Evolutionary conservation across 345 rosid species (phyloP), one percentile per base, ranked within the genome.

Genomic region (Hibiscus mutabilis): DNA sequence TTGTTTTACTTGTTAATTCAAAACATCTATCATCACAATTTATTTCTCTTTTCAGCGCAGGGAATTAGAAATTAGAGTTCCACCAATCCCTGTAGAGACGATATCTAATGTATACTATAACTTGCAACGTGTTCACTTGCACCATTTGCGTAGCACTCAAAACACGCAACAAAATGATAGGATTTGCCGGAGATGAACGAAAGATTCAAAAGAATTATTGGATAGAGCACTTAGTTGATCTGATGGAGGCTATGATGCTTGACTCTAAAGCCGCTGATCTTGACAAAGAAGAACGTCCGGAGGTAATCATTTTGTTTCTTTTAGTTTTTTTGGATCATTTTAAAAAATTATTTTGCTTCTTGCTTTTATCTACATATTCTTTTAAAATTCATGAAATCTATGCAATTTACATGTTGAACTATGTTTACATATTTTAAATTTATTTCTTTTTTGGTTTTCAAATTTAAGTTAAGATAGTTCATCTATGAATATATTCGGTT

Each of bases 281-380:
- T 66, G 98, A 94, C 87, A 94, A 86, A 70, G 97, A 94, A 80
- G 98, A 91, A 78, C 95, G 98, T 1, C 97, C 98, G 52, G 98
- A 94, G 21, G 59, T 55, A 55, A 49, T 49, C 6, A 4, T 16
- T 49, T 16, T 2, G 0, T n/a, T 51, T n/a, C 56, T 51, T 51
- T n/a, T 7, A 4, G 16, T 16, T n/a, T 18, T 51, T 5, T 51
- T 51, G 16, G 18, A 3, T 15, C 53, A 49, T 14, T 15, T 49
- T 49, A 3, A 3, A 33, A 33, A 33, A 33, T 33, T 33, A 3
- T 3, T 33, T 33, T 33, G 9, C 10, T 37, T 6, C 10, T 37
- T 11, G 9, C 9, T 37, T 37, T 37, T 7, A 37, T 37, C 42
- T 37, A 6, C 8, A 2, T 37, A 37, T 37, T 33, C 9, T 37